Base-by-base conservation (phyloP, 108 stramenopile genomes). In the Nitzschia palea region DNA sequence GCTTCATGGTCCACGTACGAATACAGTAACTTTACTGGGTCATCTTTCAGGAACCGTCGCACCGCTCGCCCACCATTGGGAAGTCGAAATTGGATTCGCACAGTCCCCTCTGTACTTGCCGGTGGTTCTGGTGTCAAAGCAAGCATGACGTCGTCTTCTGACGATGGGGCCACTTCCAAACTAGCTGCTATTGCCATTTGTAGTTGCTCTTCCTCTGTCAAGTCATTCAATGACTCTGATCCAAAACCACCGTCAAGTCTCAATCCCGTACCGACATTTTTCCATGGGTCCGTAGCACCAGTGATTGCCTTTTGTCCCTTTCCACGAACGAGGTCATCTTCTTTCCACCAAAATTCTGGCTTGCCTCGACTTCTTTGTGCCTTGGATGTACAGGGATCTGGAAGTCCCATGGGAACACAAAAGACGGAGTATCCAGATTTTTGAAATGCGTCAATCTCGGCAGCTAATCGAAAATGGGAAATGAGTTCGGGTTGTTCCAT, bases 191-290 rank as follows among this genome's bases (percentile, higher is more conserved):
- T 70, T 3, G 93, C 93, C 63, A 88, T 74, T 75, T 90, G 79
- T 33, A 94, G 31, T 77, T 82, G 74, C 80, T 94, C 88, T 17
- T 94, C 90, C 62, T 94, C 93, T 2, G 83, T 79, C 77, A 94
- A 64, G 26, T 68, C 80, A 30, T 74, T 63, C 10, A 86, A 47
- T 22, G 70, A 60, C 1, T 36, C 40, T 4, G 59, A 42, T 2
- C n/a, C 55, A 12, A 78, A 43, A 63, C 78, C 77, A 42, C 90
- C 93, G 71, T 94, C 90, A 25, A 94, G 59, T 44, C 90, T 71
- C 76, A 89, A 80, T 32, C 93, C 93, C 17, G 74, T 58, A 0
- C 93, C 93, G 17, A 71, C 65, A 44, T 84, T 80, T 66, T 76
- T 78, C 92, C 92, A 94, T 37, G 88, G 76, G 76, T 90, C 73